These are phyloP conservation scores for Plasmodium vivax DNA, from an alignment of 169 alveolate species.

Conservation along the genomic window DNA sequence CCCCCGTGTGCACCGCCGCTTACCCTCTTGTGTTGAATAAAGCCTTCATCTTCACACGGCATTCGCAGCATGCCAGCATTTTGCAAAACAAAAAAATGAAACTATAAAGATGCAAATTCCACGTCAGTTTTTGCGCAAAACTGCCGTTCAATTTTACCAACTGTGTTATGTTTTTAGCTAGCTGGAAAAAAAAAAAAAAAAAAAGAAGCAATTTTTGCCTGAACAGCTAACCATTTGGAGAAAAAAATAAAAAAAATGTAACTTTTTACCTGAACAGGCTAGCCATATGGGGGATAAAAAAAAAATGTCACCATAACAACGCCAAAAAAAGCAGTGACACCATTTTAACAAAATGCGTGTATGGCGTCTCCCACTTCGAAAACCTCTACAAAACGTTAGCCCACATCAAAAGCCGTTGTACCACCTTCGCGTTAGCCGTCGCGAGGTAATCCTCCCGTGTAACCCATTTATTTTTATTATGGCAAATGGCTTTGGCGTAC, in stretches of 20 bases:
- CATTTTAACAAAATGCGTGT: background rate
- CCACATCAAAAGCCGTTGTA: constrained; percentile 56
- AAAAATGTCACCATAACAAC: background rate
- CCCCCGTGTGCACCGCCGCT: background rate
- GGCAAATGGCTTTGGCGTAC: constrained; percentile 54
- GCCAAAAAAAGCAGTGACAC: background rate
- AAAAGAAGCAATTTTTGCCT: background rate
- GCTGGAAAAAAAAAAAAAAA: constrained; percentile 1
- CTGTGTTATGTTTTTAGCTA: background rate
- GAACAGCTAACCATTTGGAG: background rate
- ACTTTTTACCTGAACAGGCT: background rate
- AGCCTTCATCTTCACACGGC: background rate
- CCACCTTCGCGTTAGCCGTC: constrained; percentile 20
- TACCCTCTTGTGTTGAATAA: background rate
- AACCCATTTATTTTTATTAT: constrained; percentile 69
- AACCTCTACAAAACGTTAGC: constrained; percentile 38
- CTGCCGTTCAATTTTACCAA: background rate
- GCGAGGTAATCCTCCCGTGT: constrained; percentile 32
- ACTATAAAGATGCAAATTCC: background rate
- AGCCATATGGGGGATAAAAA: background rate
- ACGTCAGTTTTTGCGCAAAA: background rate
- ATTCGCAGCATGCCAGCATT: background rate
- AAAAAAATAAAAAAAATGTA: background rate
- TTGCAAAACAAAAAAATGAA: background rate
- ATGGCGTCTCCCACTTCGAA: background rate